A percentile compares a stretch with the other conserved stretches of the same genome.
These are phyloP conservation scores for Microascus cirrosus DNA, from an alignment of 2,329 filamentous ascomycete genomes.

Conservation along the genomic window DNA sequence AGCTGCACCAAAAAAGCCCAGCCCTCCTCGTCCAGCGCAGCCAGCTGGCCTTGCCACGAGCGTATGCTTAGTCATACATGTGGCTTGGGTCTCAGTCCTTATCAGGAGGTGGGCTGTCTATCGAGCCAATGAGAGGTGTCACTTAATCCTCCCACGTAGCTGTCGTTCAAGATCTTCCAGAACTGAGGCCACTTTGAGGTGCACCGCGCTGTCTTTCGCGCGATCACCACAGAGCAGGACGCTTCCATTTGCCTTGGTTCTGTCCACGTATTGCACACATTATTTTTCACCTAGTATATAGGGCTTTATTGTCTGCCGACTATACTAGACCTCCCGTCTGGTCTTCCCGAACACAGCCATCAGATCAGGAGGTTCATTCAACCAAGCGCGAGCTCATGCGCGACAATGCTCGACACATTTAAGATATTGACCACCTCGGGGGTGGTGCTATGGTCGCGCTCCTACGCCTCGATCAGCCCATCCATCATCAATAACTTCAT, in stretches of 20 bases:
- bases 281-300: background rate
- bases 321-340: background rate
- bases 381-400: background rate
- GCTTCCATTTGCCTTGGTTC: background rate
- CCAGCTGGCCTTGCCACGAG: background rate
- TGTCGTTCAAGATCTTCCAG: slow-evolving; percentile 2
- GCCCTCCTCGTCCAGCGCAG: background rate
- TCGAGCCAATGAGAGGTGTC: background rate
- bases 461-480: slow-evolving; percentile 68
- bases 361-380: no score
- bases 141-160: background rate
- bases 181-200: background rate
- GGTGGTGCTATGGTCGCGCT: slow-evolving; percentile 91
- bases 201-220: background rate
- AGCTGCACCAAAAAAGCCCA: background rate
- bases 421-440: slow-evolving; percentile 94
- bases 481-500: slow-evolving; percentile 91
- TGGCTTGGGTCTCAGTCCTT: background rate
- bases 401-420: slow-evolving; percentile 82
- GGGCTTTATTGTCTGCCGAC: background rate
- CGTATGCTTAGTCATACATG: background rate
- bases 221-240: background rate
- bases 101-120: background rate
- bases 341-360: background rate
- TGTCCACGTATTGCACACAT: background rate